Evolutionary conservation across 1,139 yeast species (phyloP), one percentile per base, ranked within the genome.

Genomic region (Lipomyces yarrowii): DNA sequence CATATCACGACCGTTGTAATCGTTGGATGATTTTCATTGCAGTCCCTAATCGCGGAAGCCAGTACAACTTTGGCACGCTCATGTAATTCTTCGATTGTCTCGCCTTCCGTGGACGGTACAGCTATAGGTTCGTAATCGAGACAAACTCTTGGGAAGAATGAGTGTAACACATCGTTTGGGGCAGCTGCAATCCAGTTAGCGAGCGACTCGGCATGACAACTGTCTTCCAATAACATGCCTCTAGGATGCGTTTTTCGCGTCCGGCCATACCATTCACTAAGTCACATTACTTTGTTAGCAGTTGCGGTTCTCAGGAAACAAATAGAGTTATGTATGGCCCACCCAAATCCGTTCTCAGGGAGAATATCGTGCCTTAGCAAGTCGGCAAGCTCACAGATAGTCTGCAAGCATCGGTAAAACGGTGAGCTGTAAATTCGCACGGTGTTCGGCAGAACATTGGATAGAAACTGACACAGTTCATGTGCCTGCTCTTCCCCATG

Each of bases 361-460:
- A 79, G 82, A 15, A 90, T 83, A n/a, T 86, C 85, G 48, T 87
- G 74, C 13, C 81, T 85, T 33, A 89, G 77, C 59, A 77, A 76
- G 48, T 83, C 80, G 1, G 93, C 86, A n/a, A 87, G 79, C 1
- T 93, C 90, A 57, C 85, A 83, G 2, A 89, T 84, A 0, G 98
- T 92, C 76, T 94, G 93, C 18, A 93, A 81, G 76, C 98, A 94
- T 68, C 98, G 80, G 76, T 91, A 92, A 76, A 91, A 93, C 0
- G 98, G 98, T 1, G 97, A 91, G 1, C 88, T 80, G 72, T 89
- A 80, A 32, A 91, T 83, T 61, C 87, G 79, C 68, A 87, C 86
- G 0, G 93, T 90, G 63, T 80, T 82, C 32, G 86, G 84, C 37
- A 77, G 70, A 18, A 81, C 74, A 1, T 77, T 67, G 30, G 65